Conservation (phyloP, 1,284 basidiomycete genomes). For the Anthracocystis panici-leucophaei region DNA sequence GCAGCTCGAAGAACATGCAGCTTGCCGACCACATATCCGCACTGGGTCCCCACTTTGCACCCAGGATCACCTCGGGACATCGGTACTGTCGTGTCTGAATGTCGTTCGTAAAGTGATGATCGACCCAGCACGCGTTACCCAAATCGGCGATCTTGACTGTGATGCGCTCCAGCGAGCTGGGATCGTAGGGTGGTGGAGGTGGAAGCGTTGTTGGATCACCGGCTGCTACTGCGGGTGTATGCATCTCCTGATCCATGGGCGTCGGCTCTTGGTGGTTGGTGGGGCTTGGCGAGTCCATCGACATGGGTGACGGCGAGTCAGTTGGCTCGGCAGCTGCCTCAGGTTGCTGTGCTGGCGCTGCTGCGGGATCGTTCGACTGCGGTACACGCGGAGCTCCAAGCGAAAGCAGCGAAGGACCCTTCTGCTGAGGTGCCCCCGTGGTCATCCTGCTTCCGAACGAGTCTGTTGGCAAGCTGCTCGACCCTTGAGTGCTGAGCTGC, state of each 20-base stretch:
- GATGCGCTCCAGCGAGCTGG: conserved; percentile 80
- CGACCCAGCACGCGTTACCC: conserved; percentile 91
- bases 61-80: conserved; percentile 95
- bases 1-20: conserved; percentile 86
- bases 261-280: conserved; percentile 27
- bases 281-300: conserved; percentile 46
- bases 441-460: conserved; percentile 75
- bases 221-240: conserved; percentile 71
- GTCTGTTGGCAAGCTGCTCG: conserved; percentile 63
- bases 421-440: conserved; percentile 69
- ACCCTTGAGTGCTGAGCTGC: conserved; percentile 76
- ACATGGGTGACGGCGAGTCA: conserved; percentile 56
- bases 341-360: conserved; percentile 11
- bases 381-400: conserved; percentile 71
- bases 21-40: conserved; percentile 97
- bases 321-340: conserved; percentile 56
- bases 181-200: conserved; percentile 75
- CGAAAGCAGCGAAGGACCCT: conserved; percentile 83
- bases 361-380: conserved; percentile 20
- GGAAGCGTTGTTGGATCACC: conserved; percentile 74
- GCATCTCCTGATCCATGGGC: conserved; percentile 42
- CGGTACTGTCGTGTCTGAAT: conserved; percentile 98
- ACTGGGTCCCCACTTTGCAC: conserved; percentile 92
- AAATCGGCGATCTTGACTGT: conserved; percentile 99
- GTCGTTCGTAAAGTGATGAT: conserved; percentile 93